Evolutionary conservation across 306 rosid species (phyloP).

Genomic region (Vicia faba): DNA sequence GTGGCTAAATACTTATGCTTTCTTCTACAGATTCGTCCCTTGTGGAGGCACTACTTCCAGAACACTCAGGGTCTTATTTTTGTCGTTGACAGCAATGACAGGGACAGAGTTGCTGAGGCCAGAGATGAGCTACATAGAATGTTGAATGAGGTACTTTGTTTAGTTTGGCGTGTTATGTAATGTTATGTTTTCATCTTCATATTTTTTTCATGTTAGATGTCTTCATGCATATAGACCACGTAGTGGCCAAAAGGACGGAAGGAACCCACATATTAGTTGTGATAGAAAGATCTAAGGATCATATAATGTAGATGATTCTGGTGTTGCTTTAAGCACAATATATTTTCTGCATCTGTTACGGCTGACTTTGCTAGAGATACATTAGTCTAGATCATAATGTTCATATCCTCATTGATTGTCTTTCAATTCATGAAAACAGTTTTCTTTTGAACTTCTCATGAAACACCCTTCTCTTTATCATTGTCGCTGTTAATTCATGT

Average conservation of each 20-base stretch:
- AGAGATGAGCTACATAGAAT: constrained; percentile 98
- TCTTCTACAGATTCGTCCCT: constrained; percentile 87
- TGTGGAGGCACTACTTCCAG: constrained; percentile 99
- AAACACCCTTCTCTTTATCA: background rate
- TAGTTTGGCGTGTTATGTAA: constrained; percentile 1
- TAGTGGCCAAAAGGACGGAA: background rate
- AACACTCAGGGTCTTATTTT: constrained; percentile 99
- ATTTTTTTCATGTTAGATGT: constrained; percentile 8
- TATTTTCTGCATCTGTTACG: background rate
- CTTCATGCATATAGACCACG: background rate
- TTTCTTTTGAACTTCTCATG: constrained; percentile 8
- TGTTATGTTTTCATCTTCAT: background rate
- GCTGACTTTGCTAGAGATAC: constrained; percentile 13
- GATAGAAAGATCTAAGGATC: constrained; percentile 14
- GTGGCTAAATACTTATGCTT: constrained; percentile 25
- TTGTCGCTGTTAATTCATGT: background rate
- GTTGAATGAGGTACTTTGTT: constrained; percentile 86
- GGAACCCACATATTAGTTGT: background rate
- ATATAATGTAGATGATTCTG: constrained; percentile 11
- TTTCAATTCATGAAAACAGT: background rate
- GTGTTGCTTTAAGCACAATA: background rate
- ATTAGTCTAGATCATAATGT: background rate
- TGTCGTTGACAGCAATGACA: constrained; percentile 98
- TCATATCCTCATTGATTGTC: constrained; percentile 8
- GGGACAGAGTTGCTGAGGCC: constrained; percentile 99